A percentile compares a stretch with the other conserved stretches of the same genome.
phyloP scores from a whole-genome alignment of 139 green algal species.

The Prasinococcaceae sp. region DNA sequence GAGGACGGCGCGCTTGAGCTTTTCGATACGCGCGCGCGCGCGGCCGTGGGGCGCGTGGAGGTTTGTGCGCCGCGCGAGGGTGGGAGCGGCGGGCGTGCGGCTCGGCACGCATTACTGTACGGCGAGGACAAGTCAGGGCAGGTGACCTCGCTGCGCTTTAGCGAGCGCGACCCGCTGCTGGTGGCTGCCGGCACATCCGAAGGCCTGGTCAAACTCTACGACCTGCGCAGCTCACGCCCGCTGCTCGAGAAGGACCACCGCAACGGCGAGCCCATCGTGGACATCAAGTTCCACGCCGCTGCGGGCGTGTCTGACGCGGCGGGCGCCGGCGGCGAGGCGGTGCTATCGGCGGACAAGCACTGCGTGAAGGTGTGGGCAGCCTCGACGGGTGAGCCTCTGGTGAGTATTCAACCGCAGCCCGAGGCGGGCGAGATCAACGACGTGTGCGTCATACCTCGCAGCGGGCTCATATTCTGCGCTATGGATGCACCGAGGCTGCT shows the following conservation, averaged over 20 bases:
- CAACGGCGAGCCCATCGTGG: slow-evolving; percentile 54
- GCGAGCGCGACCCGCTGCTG: slow-evolving; percentile 20
- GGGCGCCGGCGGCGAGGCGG: no score
- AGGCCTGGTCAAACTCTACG: slow-evolving; percentile 57
- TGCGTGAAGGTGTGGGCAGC: slow-evolving; percentile 60
- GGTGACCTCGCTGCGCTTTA: slow-evolving; percentile 68
- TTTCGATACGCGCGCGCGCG: slow-evolving; percentile 63
- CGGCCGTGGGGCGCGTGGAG: slow-evolving; percentile 42
- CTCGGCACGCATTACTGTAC: no score
- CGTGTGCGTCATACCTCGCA: slow-evolving; percentile 16
- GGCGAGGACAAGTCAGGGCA: no score
- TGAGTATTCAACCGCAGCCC: not conserved
- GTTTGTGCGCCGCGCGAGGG: no score
- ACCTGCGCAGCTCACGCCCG: slow-evolving; percentile 36
- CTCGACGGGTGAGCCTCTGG: slow-evolving; percentile 9
- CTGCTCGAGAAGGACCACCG: slow-evolving; percentile 81
- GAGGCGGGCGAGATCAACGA: slow-evolving; percentile 83
- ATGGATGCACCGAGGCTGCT: slow-evolving; percentile 47
- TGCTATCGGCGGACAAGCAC: slow-evolving; percentile 72
- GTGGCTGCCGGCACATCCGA: slow-evolving; percentile 68
- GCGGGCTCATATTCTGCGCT: slow-evolving; percentile 42
- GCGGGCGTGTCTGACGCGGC: not conserved
- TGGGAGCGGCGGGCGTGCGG: no score
- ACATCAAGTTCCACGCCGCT: slow-evolving; percentile 81
- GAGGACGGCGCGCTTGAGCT: slow-evolving; percentile 84